Percentiles rank a stretch among this genome's conserved stretches.
phyloP scores from a whole-genome alignment of 2,329 filamentous ascomycete genomes.

The Neopestalotiopsis clavispora region DNA sequence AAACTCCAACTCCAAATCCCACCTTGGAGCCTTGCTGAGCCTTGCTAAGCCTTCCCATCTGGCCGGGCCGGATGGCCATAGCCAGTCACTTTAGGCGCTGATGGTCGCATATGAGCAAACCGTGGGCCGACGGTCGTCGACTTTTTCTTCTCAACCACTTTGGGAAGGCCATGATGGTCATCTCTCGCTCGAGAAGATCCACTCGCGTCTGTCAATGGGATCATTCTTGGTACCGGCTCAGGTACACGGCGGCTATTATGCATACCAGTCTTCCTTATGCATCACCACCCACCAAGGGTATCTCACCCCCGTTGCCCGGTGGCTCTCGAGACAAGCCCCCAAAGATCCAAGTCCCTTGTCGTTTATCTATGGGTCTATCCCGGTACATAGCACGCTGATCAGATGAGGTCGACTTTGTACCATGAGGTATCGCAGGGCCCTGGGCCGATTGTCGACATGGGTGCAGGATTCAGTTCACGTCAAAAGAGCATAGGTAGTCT shows the following conservation, averaged over 20 bases:
- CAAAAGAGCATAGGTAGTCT: slow-evolving; percentile 17
- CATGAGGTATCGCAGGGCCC: slow-evolving; percentile 5
- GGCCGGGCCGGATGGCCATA: slow-evolving; percentile 16
- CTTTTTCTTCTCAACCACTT: slow-evolving; percentile 7
- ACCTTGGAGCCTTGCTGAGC: slow-evolving; percentile 18
- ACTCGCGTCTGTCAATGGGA: slow-evolving; percentile 10
- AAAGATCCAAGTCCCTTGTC: slow-evolving; percentile 20
- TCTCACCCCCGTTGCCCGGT: slow-evolving; percentile 18
- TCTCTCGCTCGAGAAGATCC: background rate
- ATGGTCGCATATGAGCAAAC: slow-evolving; percentile 18
- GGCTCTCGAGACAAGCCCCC: slow-evolving; percentile 25
- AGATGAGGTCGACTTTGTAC: slow-evolving; percentile 13
- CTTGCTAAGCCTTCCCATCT: slow-evolving; percentile 23
- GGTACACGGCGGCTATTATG: slow-evolving; percentile 30
- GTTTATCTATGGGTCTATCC: slow-evolving; percentile 9
- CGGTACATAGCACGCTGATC: slow-evolving; percentile 18
- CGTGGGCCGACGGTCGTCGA: slow-evolving; percentile 18
- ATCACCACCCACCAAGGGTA: slow-evolving; percentile 17
- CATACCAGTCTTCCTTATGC: slow-evolving; percentile 23
- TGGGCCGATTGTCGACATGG: slow-evolving; percentile 10
- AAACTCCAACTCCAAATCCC: background rate
- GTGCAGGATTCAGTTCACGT: background rate
- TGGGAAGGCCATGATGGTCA: background rate
- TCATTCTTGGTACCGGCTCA: background rate
- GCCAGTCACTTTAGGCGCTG: slow-evolving; percentile 26